Percentiles rank a stretch among this genome's conserved stretches.
phyloP scores from a whole-genome alignment of 495 filamentous ascomycete genomes.

The Thermothielavioides terrestris region DNA sequence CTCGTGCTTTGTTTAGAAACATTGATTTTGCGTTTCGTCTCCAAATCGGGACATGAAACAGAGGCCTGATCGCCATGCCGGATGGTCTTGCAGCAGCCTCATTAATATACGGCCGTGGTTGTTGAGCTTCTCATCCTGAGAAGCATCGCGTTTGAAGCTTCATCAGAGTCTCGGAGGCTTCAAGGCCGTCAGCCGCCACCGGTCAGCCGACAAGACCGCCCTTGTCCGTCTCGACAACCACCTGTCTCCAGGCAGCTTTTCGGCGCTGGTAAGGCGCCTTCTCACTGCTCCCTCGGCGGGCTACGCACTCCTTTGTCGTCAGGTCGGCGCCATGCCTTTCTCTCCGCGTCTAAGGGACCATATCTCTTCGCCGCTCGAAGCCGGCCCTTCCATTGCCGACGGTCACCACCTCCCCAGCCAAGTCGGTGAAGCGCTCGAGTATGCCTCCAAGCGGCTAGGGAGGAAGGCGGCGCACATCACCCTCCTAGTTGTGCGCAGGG shows the following conservation, averaged over 20 bases:
- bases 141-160: background rate
- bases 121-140: background rate
- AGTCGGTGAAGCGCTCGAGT: slow-evolving; percentile 39
- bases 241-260: background rate
- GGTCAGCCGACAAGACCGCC: no score
- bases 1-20: slow-evolving; percentile 6
- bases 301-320: background rate
- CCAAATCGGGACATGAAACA: slow-evolving; percentile 4
- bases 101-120: slow-evolving; percentile 3
- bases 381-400: slow-evolving; percentile 42
- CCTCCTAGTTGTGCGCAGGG: slow-evolving; percentile 41
- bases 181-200: background rate
- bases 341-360: slow-evolving; percentile 30
- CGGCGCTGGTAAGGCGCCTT: no score
- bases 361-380: slow-evolving; percentile 50
- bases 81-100: background rate
- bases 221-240: background rate
- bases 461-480: slow-evolving; percentile 40
- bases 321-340: background rate
- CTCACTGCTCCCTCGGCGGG: background rate
- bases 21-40: background rate
- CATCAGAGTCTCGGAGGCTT: no score
- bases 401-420: slow-evolving; percentile 37
- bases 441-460: slow-evolving; percentile 41
- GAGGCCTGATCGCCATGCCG: background rate